Evolutionary conservation across 192 early-diverging fungal species (phyloP), one percentile per base, ranked within the genome.

Genomic region (Coemansia sp.): DNA sequence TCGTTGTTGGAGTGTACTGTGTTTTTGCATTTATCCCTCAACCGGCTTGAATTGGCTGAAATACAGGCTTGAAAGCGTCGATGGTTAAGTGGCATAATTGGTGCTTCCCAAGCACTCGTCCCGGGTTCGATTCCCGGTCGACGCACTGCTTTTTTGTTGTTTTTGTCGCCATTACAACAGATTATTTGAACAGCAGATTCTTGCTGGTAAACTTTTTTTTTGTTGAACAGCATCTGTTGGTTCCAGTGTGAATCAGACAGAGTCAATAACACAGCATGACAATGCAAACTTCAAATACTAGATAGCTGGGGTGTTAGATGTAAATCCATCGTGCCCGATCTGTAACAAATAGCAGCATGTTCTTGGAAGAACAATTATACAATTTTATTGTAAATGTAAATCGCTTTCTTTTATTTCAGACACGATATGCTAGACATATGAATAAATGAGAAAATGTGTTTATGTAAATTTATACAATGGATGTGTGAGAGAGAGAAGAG

Each of bases 101-200:
- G 85, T 81, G 89, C 89, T 85, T 90, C 87, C 89, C 89, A 90
- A 88, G 89, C 89, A 81, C 85, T 83, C 85, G 89, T 88, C 88
- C 88, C 86, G 89, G 85, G 89, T 90, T 90, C 89, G 88, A 90
- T 90, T 90, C 88, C 85, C 88, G 86, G 88, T 75, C 84, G 71
- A 74, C 85, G 87, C 87, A 88, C 19, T 67, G 69, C n/a, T 67
- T 41, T 49, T 22, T 46, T 37, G 10, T 20, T 51, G 11, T 48
- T 53, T 68, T 49, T 54, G n/a, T 53, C 0, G 5, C 61, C 17
- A 48, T 61, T 10, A 9, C 5, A 10, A 4, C 32, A 32, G 32
- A 32, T 32, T 32, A 0, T 4, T 32, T 0, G 4, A 32, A 32
- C 32, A 32, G 32, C 32, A 32, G 0, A 32, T 32, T 32, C 32